Conservation (phyloP, 1,284 basidiomycete species). For the Trichosporon sp. region DNA sequence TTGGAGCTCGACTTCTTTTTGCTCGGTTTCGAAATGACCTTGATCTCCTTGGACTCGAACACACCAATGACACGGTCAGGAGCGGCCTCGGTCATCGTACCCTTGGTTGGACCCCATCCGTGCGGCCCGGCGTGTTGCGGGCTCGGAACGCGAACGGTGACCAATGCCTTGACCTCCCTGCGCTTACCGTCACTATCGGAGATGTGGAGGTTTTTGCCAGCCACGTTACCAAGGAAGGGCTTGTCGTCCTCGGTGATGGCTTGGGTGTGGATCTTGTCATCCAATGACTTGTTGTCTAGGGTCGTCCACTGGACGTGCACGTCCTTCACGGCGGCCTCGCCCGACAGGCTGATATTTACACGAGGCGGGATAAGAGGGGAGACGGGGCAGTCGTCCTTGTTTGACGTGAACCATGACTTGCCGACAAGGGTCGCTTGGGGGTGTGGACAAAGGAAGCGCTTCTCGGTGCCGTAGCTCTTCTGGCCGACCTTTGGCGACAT, state of each 20-base stretch:
- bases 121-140: constrained; percentile 42
- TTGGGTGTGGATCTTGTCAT: constrained; percentile 38
- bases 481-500: constrained; percentile 96
- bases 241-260: constrained; percentile 30
- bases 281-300: constrained; percentile 35
- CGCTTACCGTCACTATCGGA: constrained; percentile 44
- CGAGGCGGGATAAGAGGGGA: constrained; percentile 60
- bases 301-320: constrained; percentile 42
- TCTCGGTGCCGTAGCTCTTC: constrained; percentile 94
- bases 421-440: constrained; percentile 93
- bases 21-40: constrained; percentile 93
- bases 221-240: constrained; percentile 45
- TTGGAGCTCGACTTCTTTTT: constrained; percentile 93
- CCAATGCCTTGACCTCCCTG: constrained; percentile 82
- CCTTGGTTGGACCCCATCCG: constrained; percentile 30
- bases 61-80: constrained; percentile 68
- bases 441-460: constrained; percentile 92
- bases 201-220: constrained; percentile 46
- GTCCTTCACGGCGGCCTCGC: constrained; percentile 70
- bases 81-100: constrained; percentile 61
- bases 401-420: constrained; percentile 76
- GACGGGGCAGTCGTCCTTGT: constrained; percentile 37
- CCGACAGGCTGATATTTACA: constrained; percentile 85
- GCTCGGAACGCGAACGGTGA: constrained; percentile 78
- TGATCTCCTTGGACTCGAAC: constrained; percentile 87